phyloP scores from a whole-genome alignment of 1,139 yeast genomes.

The Candida pseudoviswanathii region DNA sequence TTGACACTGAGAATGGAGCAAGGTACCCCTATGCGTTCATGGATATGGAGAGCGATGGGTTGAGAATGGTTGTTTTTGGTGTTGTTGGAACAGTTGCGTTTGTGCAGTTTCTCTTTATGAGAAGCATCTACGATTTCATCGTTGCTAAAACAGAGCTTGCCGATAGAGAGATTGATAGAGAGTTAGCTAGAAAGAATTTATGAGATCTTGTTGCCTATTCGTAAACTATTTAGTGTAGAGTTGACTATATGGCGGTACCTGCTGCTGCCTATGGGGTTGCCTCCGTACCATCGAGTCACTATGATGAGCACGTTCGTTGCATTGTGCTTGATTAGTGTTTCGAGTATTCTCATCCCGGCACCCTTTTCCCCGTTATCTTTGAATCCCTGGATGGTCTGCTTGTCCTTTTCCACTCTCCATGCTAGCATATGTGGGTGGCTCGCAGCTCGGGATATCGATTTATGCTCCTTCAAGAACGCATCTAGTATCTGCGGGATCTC shows the following conservation, averaged over 20 bases:
- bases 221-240: constrained; percentile 49
- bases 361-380: constrained; percentile 69
- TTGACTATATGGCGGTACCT: constrained; percentile 64
- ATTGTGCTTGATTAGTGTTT: constrained; percentile 47
- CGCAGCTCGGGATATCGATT: constrained; percentile 38
- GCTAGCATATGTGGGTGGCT: constrained; percentile 71
- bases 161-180: constrained; percentile 19
- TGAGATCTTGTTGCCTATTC: constrained; percentile 11
- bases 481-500: constrained; percentile 44
- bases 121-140: constrained; percentile 26
- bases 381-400: constrained; percentile 53
- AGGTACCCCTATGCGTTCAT: constrained; percentile 70
- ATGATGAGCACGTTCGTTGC: constrained; percentile 57
- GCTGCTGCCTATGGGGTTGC: constrained; percentile 63
- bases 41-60: constrained; percentile 48
- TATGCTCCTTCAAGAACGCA: constrained; percentile 36
- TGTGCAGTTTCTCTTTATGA: constrained; percentile 32
- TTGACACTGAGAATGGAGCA: constrained; percentile 49
- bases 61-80: constrained; percentile 51
- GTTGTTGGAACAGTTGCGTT: constrained; percentile 51
- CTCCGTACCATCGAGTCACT: constrained; percentile 77
- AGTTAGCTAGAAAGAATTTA: constrained; percentile 14
- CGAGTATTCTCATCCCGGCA: constrained; percentile 57
- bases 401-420: constrained; percentile 43
- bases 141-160: constrained; percentile 21